Evolutionary conservation across 352 stramenopile species (phyloP).

Genomic region (Globisporangium nodosum): DNA sequence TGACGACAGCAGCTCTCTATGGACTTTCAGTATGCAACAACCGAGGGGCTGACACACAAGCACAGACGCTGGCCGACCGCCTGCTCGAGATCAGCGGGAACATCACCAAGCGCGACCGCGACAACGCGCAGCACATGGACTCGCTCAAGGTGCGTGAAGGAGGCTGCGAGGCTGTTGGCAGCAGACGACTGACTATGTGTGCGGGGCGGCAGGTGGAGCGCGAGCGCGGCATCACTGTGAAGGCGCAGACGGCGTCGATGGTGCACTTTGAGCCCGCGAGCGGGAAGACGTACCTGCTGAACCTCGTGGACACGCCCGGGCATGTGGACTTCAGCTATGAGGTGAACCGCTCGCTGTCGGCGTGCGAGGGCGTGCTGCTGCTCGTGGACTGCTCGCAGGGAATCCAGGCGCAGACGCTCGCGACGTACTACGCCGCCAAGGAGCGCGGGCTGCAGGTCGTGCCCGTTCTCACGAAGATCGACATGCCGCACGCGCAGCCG

Average conservation of each 20-base stretch:
- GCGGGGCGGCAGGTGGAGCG: slow-evolving; percentile 83
- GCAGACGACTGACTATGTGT: too few species aligned
- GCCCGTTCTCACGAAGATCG: slow-evolving; percentile 97
- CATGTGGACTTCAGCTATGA: slow-evolving; percentile 99
- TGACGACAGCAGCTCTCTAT: slow-evolving; percentile 7
- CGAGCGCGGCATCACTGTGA: slow-evolving; percentile 98
- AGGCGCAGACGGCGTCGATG: slow-evolving; percentile 97
- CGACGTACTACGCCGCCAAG: slow-evolving; percentile 94
- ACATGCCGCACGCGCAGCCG: slow-evolving; percentile 95
- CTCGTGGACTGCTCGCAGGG: slow-evolving; percentile 97
- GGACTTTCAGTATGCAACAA: not conserved
- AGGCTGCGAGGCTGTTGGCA: too few species aligned
- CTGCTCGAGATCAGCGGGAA: slow-evolving; percentile 88
- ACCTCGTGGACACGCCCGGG: slow-evolving; percentile 96
- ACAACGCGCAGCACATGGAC: slow-evolving; percentile 87
- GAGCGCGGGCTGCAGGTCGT: slow-evolving; percentile 96
- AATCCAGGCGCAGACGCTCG: slow-evolving; percentile 97
- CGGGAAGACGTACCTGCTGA: slow-evolving; percentile 90
- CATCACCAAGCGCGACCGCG: slow-evolving; percentile 80
- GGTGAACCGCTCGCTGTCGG: slow-evolving; percentile 93
- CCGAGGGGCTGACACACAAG: too few species aligned
- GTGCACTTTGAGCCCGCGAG: slow-evolving; percentile 71
- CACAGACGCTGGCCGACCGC: slow-evolving; percentile 83
- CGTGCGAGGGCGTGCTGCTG: slow-evolving; percentile 97
- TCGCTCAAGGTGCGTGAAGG: slow-evolving; percentile 66